Base-by-base conservation (phyloP, 139 green algal genomes). In the Micractinium conductrix region DNA sequence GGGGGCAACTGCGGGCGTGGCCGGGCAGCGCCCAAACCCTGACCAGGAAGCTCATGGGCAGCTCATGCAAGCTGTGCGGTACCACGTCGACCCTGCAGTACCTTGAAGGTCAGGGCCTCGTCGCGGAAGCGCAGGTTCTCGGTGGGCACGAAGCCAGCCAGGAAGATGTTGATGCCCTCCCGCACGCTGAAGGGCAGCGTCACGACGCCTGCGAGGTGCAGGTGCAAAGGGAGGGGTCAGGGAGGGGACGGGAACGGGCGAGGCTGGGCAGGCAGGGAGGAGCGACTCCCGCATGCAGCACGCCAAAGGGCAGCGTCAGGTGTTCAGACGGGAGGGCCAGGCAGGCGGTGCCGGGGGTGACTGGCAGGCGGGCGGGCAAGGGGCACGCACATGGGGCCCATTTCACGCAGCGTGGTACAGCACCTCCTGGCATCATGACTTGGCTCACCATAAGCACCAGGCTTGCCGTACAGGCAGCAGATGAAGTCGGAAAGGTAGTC, bases 401-500 rank as follows among this genome's bases (percentile, higher is more conserved):
- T 7, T 69, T 21, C 26, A 14, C 12, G 26, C 62, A 69, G 62
- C 28, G 7, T 10, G 10, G 26, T 69, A n/a, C 33, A 44, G 65
- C 35, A n/a, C 12, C 35, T 67, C 17, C 58, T 16, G 22, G 63
- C 63, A n/a, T 17, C 63, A 21, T 26, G n/a, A 6, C 4, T n/a
- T n/a, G 9, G 60, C 79, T 78, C 80, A 85, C 80, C 97, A 85
- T 99, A 99, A 9, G 97, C 97, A 43, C 95, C 94, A 2, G 97
- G 97, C 92, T 98, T 98, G 85, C 97, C 97, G 81, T 99, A 99
- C 85, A 99, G 90, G 92, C 97, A 99, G 93, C 97, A 99, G 86
- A 99, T 97, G 93, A 98, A 99, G 95, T 99, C 97, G 2, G 95
- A 98, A 26, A 99, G 91, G 91, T 99, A 99, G 93, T 99, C 97